Percentiles rank a stretch among this genome's conserved stretches.
phyloP scores from a whole-genome alignment of 768 basidiomycete species.

The Cubamyces sp. region DNA sequence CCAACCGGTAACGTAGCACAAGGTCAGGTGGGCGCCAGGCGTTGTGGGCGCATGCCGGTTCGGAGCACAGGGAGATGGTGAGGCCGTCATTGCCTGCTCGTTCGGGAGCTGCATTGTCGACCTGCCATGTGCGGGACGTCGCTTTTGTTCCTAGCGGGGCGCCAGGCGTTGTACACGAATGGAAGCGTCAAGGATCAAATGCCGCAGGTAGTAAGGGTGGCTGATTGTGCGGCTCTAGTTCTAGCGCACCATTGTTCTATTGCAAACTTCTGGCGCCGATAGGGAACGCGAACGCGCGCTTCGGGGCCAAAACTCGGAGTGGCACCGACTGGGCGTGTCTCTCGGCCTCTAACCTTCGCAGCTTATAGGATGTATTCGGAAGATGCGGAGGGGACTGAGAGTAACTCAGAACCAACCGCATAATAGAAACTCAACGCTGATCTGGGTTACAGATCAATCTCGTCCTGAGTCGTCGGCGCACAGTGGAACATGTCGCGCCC shows the following conservation, averaged over 20 bases:
- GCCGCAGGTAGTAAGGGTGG: not conserved
- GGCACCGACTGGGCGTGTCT: not conserved
- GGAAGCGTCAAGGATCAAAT: slow-evolving; percentile 15
- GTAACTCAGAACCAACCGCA: too few relatives aligned
- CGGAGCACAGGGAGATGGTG: slow-evolving; percentile 6
- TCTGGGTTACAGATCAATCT: too few relatives aligned
- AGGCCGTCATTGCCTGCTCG: slow-evolving; percentile 17
- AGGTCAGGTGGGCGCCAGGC: slow-evolving; percentile 8
- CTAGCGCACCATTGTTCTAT: slow-evolving; percentile 13
- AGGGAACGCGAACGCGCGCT: not conserved
- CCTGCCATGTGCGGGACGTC: slow-evolving; percentile 11
- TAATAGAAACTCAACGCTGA: too few relatives aligned
- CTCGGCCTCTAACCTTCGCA: too few relatives aligned
- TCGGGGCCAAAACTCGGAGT: not conserved
- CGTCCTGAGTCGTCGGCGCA: too few relatives aligned
- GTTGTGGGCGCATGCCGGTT: not conserved
- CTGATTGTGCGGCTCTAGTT: too few relatives aligned
- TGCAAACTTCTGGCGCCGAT: slow-evolving; percentile 7
- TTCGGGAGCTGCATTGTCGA: slow-evolving; percentile 19
- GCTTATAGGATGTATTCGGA: too few relatives aligned
- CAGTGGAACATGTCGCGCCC: too few relatives aligned
- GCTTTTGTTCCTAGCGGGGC: slow-evolving; percentile 12
- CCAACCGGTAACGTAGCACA: not conserved
- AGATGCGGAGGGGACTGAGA: too few relatives aligned
- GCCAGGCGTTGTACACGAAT: slow-evolving; percentile 8